Conservation (phyloP, 257 asterid genomes). For the Cynanchum wilfordii region DNA sequence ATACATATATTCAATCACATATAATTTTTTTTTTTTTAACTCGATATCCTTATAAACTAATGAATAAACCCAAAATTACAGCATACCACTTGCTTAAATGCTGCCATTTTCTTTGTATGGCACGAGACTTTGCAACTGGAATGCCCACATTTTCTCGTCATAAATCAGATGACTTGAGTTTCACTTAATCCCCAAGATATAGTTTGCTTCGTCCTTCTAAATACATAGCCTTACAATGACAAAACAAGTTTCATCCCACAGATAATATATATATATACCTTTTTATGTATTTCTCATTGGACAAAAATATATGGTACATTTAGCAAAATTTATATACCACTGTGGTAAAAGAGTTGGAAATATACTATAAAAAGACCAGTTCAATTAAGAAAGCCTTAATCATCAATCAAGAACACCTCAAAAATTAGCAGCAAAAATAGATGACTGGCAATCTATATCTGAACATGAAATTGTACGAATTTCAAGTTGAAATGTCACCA, state of each 20-base stretch:
- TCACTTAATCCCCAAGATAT: background rate
- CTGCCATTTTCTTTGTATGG: too few relatives aligned
- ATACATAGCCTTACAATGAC: background rate
- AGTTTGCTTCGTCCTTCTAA: background rate
- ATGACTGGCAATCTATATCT: background rate
- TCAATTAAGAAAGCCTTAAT: background rate
- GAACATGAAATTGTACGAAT: background rate
- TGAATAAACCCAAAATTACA: too few relatives aligned
- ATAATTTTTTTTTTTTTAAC: too few relatives aligned
- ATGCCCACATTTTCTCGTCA: background rate
- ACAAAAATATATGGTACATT: too few relatives aligned
- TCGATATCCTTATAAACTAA: too few relatives aligned
- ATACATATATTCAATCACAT: too few relatives aligned
- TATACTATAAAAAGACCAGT: too few relatives aligned
- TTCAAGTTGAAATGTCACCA: background rate
- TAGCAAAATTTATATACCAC: too few relatives aligned
- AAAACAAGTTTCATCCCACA: background rate
- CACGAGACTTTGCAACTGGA: too few relatives aligned
- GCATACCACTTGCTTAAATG: too few relatives aligned
- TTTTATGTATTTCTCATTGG: too few relatives aligned
- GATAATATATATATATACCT: background rate
- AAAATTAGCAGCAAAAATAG: background rate
- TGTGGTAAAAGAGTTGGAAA: too few relatives aligned
- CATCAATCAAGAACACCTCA: background rate
- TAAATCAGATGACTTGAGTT: background rate